Evolutionary conservation across 2,329 filamentous ascomycete genomes (phyloP), one percentile per base, ranked within the genome.

Genomic region (Penicillium freii): DNA sequence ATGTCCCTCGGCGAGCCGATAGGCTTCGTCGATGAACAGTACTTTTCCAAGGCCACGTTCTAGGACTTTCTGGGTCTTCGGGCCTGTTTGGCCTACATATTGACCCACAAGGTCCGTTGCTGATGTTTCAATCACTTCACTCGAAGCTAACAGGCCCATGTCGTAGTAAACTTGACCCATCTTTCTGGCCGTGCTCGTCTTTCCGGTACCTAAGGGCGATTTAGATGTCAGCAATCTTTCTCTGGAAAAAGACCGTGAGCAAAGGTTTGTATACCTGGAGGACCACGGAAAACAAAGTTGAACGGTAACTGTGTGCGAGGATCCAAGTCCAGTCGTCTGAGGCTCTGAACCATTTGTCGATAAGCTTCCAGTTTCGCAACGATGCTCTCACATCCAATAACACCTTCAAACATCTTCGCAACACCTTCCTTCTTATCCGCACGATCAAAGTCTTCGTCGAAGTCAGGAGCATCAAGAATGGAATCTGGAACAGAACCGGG

Each of bases 121-220:
- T 0, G 89, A 91, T 45, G 80, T 83, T 53, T 91, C 86, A 0
- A 86, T 69, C 0, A 91, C 86, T 27, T 87, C 82, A 0, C 78
- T 80, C 0, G 77, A 77, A 0, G 82, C 73, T 0, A 92, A 74
- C 34, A 92, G 83, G 0, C 88, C 88, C 80, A 91, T 84, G 63
- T 92, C 85, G 66, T 90, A 92, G 66, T 84, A 92, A 0, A 92
- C 78, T 60, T 90, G 83, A 4, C 89, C 89, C 81, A 92, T 89
- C 59, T 87, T 88, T n/a, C 81, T 76, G 0, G 90, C 90, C 0
- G 82, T 90, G 0, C 86, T 87, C 0, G 88, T 91, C 66, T 92
- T 92, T 0, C 89, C 89, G 0, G 88, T 91, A 0, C 82, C 82
- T 82, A 46, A 5, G n/a, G 1, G 5, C 6, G 0, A 13, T 27